phyloP scores from a whole-genome alignment of 768 basidiomycete genomes.

The Termitomyces sp. region DNA sequence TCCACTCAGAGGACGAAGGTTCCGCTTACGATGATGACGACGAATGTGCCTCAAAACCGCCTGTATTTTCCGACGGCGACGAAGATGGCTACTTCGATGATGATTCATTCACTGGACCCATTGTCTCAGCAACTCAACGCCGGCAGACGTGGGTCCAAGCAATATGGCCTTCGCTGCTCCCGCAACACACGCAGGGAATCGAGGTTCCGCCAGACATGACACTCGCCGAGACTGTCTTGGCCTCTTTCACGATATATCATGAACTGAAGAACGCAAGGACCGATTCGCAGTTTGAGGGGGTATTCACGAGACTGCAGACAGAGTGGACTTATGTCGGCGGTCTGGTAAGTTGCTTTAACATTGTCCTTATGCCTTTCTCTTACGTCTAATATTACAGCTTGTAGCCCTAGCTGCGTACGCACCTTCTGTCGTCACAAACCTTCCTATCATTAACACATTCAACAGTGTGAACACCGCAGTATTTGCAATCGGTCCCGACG shows the following conservation, averaged over 20 bases:
- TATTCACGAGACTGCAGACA: constrained; percentile 41
- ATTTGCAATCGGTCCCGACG: constrained; percentile 54
- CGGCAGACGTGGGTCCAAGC: neutral
- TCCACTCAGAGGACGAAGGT: constrained; percentile 38
- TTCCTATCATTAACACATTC: neutral
- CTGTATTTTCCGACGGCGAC: constrained; percentile 18
- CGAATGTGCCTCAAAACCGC: constrained; percentile 19
- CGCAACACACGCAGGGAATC: constrained; percentile 39
- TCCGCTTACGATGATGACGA: constrained; percentile 20
- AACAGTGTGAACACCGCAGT: constrained; percentile 48
- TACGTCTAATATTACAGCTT: constrained; percentile 32
- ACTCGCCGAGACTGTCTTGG: constrained; percentile 33
- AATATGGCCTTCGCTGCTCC: constrained; percentile 20
- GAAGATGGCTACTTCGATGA: constrained; percentile 6
- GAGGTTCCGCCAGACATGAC: constrained; percentile 23
- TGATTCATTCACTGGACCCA: neutral
- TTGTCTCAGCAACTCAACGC: neutral
- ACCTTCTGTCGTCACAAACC: neutral
- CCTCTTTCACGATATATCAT: constrained; percentile 50
- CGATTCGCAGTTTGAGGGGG: constrained; percentile 46
- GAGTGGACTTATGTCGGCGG: constrained; percentile 71
- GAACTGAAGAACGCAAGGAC: constrained; percentile 43
- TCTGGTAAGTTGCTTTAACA: constrained; percentile 34
- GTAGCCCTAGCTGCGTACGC: constrained; percentile 55
- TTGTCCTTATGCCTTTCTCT: neutral